phyloP scores from a whole-genome alignment of 1,139 yeast species.

The Geotrichum klebahnii region DNA sequence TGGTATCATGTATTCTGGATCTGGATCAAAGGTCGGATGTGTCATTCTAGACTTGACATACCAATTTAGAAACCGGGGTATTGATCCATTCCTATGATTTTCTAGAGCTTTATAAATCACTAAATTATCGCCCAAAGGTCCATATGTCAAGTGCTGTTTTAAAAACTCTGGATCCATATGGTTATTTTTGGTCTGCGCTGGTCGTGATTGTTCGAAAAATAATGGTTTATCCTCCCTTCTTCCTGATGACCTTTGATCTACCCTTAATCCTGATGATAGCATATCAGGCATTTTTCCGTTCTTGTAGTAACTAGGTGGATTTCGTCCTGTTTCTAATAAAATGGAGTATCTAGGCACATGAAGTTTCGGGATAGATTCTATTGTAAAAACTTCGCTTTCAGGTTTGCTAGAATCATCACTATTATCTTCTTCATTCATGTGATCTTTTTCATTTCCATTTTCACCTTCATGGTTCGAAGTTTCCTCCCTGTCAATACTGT shows the following conservation, averaged over 20 bases:
- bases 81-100: conserved; percentile 10
- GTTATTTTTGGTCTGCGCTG: no score
- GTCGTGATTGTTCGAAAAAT: no score
- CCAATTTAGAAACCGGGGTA: background rate
- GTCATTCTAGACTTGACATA: no score
- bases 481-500: conserved; percentile 19
- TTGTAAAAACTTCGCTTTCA: conserved; percentile 22
- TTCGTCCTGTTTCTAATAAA: conserved; percentile 19
- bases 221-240: no score
- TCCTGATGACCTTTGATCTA: no score
- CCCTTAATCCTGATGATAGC: no score
- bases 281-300: no score
- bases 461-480: conserved; percentile 28
- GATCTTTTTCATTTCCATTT: conserved; percentile 21
- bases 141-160: background rate
- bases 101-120: conserved; percentile 19
- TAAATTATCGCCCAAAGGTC: no score
- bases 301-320: conserved; percentile 8
- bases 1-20: no score
- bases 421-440: conserved; percentile 19
- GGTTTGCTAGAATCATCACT: conserved; percentile 24
- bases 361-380: conserved; percentile 21
- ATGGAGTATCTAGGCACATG: conserved; percentile 25
- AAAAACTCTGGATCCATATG: conserved; percentile 14
- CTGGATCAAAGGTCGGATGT: no score